Evolutionary conservation across 2,329 filamentous ascomycete genomes (phyloP), one percentile per base, ranked within the genome.

Genomic region (Aspergillus udagawae): DNA sequence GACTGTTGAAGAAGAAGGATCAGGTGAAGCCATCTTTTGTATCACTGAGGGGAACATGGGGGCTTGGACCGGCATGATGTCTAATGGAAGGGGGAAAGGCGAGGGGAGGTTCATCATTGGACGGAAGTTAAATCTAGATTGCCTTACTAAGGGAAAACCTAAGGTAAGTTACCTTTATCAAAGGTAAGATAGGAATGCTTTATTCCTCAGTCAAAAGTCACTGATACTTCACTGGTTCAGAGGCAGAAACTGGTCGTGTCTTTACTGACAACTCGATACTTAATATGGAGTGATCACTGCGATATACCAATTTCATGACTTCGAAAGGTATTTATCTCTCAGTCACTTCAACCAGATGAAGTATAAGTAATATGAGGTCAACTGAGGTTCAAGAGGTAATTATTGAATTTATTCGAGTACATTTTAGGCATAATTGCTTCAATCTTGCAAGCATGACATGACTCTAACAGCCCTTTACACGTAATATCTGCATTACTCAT

Each of bases 401-500:
- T 47, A 47, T 47, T 55, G 56, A 49, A 59, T 56, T 57, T 59
- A 63, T 60, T 60, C 52, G 47, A 52, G 47, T 62, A 64, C 59
- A 65, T 58, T 62, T 59, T 53, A 53, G 55, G 56, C 58, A 56
- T 60, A 56, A 56, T 52, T 59, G 59, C 58, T 55, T 61, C 55
- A 60, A 55, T 60, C 60, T 65, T 68, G 67, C 44, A 47, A 47
- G 21, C 44, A 47, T 47, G 10, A 67, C 66, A 67, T 63, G 56
- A 60, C 58, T 42, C 50, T 49, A 45, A 53, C 57, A 52, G 51
- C 52, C 52, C 47, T 53, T 63, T 54, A 56, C 65, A 59, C 64
- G 57, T 65, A 59, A 61, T 53, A 54, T 56, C 57, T 56, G 60
- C 61, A 67, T 73, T 73, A 74, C 67, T 76, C 72, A 41, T 76